phyloP scores from a whole-genome alignment of 2,329 filamentous ascomycete genomes.

The Teratosphaeria zuluensis region DNA sequence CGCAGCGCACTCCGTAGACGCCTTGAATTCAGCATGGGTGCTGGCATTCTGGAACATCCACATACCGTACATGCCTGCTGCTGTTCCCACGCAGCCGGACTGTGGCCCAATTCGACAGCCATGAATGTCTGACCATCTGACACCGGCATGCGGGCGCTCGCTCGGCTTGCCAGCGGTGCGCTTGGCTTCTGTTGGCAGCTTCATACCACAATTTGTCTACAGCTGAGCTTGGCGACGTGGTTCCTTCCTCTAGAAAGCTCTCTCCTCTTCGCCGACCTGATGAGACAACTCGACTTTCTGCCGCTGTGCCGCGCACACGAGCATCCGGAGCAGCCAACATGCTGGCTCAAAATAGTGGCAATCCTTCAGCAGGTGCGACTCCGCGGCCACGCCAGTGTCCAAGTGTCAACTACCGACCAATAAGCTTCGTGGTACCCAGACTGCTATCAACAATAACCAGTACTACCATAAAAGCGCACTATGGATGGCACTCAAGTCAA shows the following conservation, averaged over 20 bases:
- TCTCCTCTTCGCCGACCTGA: not conserved
- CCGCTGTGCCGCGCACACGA: not conserved
- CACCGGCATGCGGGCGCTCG: not conserved
- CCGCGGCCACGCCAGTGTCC: not conserved
- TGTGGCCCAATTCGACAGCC: not conserved
- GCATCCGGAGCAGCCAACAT: not conserved
- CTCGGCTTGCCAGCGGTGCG: not conserved
- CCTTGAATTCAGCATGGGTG: not conserved
- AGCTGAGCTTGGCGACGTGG: not conserved
- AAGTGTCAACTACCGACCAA: not conserved
- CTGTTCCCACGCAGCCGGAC: not conserved
- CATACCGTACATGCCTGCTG: not conserved
- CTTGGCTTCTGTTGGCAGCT: not conserved
- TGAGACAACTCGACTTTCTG: not conserved
- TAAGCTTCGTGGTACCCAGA: not conserved
- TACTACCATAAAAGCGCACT: not conserved
- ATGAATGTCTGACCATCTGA: not conserved
- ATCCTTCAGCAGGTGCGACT: not conserved
- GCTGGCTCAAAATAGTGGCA: not conserved
- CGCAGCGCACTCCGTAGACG: not conserved
- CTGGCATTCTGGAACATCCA: not conserved
- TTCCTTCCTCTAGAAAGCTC: not conserved
- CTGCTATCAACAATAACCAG: not conserved
- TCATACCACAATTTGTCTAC: not conserved
- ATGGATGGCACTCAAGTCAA: not conserved